Percentiles rank a stretch among this genome's conserved stretches.
phyloP scores from a whole-genome alignment of 202 grass and related monocot species.

The Digitaria exilis region DNA sequence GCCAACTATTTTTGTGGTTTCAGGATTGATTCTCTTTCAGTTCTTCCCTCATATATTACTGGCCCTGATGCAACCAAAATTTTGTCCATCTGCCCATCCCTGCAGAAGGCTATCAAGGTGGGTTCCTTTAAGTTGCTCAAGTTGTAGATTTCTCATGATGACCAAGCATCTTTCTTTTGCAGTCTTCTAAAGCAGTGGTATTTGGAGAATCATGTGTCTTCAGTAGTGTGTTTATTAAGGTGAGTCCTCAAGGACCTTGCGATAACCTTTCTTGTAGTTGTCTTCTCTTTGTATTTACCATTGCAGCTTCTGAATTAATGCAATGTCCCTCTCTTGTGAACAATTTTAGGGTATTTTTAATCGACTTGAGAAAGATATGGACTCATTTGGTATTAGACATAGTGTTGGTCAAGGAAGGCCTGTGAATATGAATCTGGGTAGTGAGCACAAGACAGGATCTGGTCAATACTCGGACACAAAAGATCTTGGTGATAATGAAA shows the following conservation, averaged over 20 bases:
- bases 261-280: conserved; percentile 12
- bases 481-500: conserved; percentile 63
- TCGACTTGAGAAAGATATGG: conserved; percentile 84
- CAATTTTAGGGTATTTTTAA: conserved; percentile 72
- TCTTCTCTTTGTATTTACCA: background rate
- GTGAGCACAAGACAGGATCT: conserved; percentile 50
- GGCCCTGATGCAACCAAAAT: conserved; percentile 85
- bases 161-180: conserved; percentile 40
- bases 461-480: conserved; percentile 57
- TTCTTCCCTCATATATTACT: conserved; percentile 86
- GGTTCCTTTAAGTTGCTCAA: conserved; percentile 27
- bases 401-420: conserved; percentile 47
- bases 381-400: conserved; percentile 61
- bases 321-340: conserved; percentile 28
- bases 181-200: conserved; percentile 88
- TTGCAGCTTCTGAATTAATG: conserved; percentile 26
- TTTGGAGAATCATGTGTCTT: conserved; percentile 84
- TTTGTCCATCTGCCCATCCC: conserved; percentile 79
- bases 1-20: conserved; percentile 27
- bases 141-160: conserved; percentile 41
- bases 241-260: conserved; percentile 42
- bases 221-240: conserved; percentile 78
- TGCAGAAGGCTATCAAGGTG: conserved; percentile 89
- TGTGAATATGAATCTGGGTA: conserved; percentile 38
- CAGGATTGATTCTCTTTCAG: conserved; percentile 93